These are phyloP conservation scores for Ulmus americana DNA, from an alignment of 331 rosid species.

Conservation along the genomic window DNA sequence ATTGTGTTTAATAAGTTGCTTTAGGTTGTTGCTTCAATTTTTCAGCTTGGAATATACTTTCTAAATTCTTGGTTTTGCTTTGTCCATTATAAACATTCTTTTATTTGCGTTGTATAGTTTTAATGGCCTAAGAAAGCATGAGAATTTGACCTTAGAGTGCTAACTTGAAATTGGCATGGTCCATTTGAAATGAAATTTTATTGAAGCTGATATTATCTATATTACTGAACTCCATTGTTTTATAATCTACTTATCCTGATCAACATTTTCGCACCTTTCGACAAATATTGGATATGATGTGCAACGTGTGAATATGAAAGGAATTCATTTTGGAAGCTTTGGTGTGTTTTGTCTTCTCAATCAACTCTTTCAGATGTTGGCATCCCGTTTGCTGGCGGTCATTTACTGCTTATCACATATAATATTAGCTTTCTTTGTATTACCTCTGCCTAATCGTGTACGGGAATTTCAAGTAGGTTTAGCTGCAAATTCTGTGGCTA, in stretches of 20 bases:
- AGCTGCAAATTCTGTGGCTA: constrained; percentile 47
- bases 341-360: constrained; percentile 3
- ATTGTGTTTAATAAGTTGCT: neutral
- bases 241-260: neutral
- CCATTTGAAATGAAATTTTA: neutral
- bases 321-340: constrained; percentile 1
- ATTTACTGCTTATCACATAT: constrained; percentile 3
- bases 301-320: constrained; percentile 12
- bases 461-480: constrained; percentile 39
- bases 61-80: neutral
- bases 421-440: neutral
- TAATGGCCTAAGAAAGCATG: neutral
- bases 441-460: constrained; percentile 18
- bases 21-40: neutral
- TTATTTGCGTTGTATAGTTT: neutral
- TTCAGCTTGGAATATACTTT: neutral
- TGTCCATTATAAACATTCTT: neutral
- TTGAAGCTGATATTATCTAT: neutral
- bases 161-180: neutral
- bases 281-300: neutral
- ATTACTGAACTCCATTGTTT: neutral
- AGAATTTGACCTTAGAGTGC: neutral
- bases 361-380: constrained; percentile 8
- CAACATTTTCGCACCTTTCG: neutral
- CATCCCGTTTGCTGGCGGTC: constrained; percentile 11